Conservation (phyloP, 2,329 filamentous ascomycete species). For the Penicillium olsonii region DNA sequence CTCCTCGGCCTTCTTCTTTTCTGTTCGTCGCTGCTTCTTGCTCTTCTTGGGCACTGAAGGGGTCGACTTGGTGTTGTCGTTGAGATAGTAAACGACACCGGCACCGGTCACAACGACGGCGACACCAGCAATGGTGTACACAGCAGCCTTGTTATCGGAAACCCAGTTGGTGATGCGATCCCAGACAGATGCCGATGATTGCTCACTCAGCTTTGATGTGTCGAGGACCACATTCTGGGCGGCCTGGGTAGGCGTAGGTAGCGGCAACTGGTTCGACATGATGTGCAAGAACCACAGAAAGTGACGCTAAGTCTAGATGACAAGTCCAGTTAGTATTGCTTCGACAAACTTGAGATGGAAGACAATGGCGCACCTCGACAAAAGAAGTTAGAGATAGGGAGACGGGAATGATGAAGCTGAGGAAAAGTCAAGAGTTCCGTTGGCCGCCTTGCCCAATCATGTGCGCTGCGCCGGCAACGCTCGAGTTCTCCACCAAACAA, state of each 20-base stretch:
- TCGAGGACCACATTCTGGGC: slow-evolving; percentile 42
- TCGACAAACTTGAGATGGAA: slow-evolving; percentile 6
- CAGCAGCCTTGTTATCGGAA: slow-evolving; percentile 90
- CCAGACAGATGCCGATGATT: slow-evolving; percentile 71
- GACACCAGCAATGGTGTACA: slow-evolving; percentile 94
- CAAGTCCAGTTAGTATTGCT: slow-evolving; percentile 5
- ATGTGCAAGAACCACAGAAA: slow-evolving; percentile 30
- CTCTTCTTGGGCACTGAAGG: slow-evolving; percentile 62
- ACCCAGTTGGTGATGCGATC: slow-evolving; percentile 89
- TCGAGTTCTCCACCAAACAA: slow-evolving; percentile 23
- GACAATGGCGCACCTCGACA: slow-evolving; percentile 22
- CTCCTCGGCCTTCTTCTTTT: slow-evolving; percentile 54
- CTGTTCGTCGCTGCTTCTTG: slow-evolving; percentile 90
- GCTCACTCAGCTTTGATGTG: slow-evolving; percentile 44
- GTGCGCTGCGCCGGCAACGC: slow-evolving; percentile 18
- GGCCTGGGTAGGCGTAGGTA: slow-evolving; percentile 38
- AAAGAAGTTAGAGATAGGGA: slow-evolving; percentile 31
- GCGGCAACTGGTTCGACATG: slow-evolving; percentile 44
- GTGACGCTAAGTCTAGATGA: slow-evolving; percentile 13
- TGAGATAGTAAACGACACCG: slow-evolving; percentile 88
- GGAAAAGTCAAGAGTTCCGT: slow-evolving; percentile 40
- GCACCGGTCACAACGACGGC: slow-evolving; percentile 89
- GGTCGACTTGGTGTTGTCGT: slow-evolving; percentile 51
- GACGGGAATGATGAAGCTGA: slow-evolving; percentile 28
- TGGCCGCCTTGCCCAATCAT: slow-evolving; percentile 34